phyloP scores from a whole-genome alignment of 225 moss, liverwort and hornwort species.

The Pseudisothecium myosuroides region DNA sequence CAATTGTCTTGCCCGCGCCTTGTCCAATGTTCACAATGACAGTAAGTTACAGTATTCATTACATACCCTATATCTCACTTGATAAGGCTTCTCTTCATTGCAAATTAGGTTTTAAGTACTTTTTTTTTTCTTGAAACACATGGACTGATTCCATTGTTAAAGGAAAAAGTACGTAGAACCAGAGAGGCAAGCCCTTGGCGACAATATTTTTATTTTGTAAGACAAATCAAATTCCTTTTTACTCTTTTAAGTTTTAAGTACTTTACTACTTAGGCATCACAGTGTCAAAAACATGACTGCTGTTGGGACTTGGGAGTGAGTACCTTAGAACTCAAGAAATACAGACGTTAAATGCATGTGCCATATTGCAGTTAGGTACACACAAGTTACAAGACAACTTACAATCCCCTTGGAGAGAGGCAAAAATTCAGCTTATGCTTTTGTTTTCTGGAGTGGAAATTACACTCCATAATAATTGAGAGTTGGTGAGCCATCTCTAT shows the following conservation, averaged over 20 bases:
- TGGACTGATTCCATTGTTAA: too few species aligned
- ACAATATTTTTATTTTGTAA: too few species aligned
- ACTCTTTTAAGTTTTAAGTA: too few species aligned
- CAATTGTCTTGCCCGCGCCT: background rate
- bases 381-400: background rate
- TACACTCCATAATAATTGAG: background rate
- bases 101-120: background rate
- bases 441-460: background rate
- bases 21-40: rapidly evolving
- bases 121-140: too few species aligned
- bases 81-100: background rate
- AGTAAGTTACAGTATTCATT: background rate
- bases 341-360: background rate
- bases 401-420: background rate
- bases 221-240: too few species aligned
- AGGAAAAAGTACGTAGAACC: too few species aligned
- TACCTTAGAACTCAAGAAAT: background rate
- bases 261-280: too few species aligned
- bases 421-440: background rate
- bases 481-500: background rate
- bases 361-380: background rate
- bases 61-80: background rate
- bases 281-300: background rate
- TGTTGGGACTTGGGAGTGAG: background rate
- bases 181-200: too few species aligned